Base-by-base conservation (phyloP, 208 protist genomes). In the Leishmania braziliensis region DNA sequence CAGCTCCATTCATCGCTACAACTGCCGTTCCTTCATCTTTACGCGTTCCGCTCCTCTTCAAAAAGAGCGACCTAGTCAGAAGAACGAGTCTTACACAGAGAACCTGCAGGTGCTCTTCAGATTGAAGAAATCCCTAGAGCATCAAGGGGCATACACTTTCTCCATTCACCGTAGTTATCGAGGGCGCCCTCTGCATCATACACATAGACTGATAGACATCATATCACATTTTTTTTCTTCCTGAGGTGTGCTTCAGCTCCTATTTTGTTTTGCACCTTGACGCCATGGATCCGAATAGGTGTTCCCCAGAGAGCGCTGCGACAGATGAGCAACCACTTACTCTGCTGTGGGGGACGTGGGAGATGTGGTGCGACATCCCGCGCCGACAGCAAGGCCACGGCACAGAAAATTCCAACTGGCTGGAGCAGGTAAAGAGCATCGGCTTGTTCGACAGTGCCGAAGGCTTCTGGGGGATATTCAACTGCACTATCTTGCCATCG, bases 271-370 rank as follows among this genome's bases (percentile, higher is more conserved):
- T 46, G 14, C 20, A n/a, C 18, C 23, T 10, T 33, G 12, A 51
- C 62, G 83, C 85, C 80, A 80, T 82, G 74, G 66, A 77, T 39
- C 50, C 9, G 4, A 12, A 73, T n/a, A 36, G 76, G 79, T 53
- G 85, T 70, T 12, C 62, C 39, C 26, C 71, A 73, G 56, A 79
- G 58, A 58, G 43, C 69, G 43, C 79, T 68, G 56, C 46, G 54
- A 39, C 81, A 58, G 81, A 87, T 58, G 82, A 84, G 78, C 33
- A 77, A 16, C 82, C 84, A 43, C 86, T 90, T 20, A 97, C 92
- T 26, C 84, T 93, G 63, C 84, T 98, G n/a, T 98, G 95, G 93
- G 92, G 95, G n/a, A 94, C 91, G 72, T 98, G 95, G 93, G 93
- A 98, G 84, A 86, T 96, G 87, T 98, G 93, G 95, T 96, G 93